A percentile compares a stretch with the other conserved stretches of the same genome.
Conservation (phyloP, 352 stramenopile genomes). For the Globisporangium viniferum region DNA sequence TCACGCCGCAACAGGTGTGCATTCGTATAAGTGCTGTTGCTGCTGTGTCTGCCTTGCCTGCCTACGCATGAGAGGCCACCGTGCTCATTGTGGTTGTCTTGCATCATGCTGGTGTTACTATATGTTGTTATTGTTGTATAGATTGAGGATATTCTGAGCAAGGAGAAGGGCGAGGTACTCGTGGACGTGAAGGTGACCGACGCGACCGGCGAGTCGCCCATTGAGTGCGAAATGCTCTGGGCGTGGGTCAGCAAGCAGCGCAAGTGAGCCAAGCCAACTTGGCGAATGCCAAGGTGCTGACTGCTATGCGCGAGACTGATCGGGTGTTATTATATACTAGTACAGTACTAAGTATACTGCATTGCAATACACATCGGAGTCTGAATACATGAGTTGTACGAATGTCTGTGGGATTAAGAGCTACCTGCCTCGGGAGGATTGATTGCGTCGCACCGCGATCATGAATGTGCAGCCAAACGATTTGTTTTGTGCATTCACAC, state of each 20-base stretch:
- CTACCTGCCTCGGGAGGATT: too few species aligned
- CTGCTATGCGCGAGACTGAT: background rate
- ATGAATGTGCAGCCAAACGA: too few species aligned
- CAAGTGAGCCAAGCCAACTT: slow-evolving; percentile 9
- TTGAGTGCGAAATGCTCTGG: slow-evolving; percentile 85
- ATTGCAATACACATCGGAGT: background rate
- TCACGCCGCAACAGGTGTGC: slow-evolving; percentile 61
- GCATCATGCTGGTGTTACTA: background rate
- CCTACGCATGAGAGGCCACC: background rate
- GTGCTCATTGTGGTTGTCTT: background rate
- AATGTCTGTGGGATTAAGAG: too few species aligned
- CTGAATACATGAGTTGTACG: background rate
- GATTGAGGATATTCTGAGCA: slow-evolving; percentile 52
- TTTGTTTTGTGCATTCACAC: too few species aligned
- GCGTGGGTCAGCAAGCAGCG: slow-evolving; percentile 76
- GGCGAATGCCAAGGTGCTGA: background rate
- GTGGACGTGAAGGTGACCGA: slow-evolving; percentile 79
- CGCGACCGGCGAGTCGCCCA: slow-evolving; percentile 60
- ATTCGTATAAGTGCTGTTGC: background rate
- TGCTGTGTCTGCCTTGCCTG: background rate
- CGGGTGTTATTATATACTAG: background rate
- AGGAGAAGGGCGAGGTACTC: slow-evolving; percentile 71
- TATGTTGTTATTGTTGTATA: slow-evolving; percentile 4
- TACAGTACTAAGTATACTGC: background rate
- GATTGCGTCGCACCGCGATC: too few species aligned